Conservation (phyloP, 2,329 filamentous ascomycete species). For the Botrytis fabae region DNA sequence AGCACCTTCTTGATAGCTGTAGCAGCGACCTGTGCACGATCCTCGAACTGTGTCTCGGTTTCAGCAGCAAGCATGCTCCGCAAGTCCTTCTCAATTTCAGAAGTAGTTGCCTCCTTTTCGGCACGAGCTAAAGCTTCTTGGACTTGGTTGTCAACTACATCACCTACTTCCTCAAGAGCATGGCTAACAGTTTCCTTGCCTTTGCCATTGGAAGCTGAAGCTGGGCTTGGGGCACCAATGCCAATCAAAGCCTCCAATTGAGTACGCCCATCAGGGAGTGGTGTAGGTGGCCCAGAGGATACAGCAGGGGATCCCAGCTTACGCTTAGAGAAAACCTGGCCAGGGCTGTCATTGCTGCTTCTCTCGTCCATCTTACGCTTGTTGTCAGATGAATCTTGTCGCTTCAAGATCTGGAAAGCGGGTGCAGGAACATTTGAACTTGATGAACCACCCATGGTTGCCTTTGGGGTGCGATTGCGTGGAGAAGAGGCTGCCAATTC, state of each 20-base stretch:
- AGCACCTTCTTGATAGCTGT: conserved; percentile 55
- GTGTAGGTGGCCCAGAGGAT: conserved; percentile 35
- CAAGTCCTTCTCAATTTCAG: conserved; percentile 51
- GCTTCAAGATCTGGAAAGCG: conserved; percentile 41
- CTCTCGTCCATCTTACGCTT: conserved; percentile 39
- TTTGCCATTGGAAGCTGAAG: not conserved
- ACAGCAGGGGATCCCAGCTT: conserved; percentile 36
- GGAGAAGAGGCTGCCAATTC: conserved; percentile 66
- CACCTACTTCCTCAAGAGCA: conserved; percentile 44
- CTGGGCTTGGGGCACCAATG: conserved; percentile 34
- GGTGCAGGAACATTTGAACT: conserved; percentile 30
- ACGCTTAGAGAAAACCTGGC: conserved; percentile 33
- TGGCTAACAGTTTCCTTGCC: conserved; percentile 69
- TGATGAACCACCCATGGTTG: conserved; percentile 44
- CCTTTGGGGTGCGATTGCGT: conserved; percentile 56
- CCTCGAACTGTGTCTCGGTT: conserved; percentile 55
- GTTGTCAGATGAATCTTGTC: conserved; percentile 36
- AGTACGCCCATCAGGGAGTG: conserved; percentile 42
- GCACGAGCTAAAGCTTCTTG: conserved; percentile 54
- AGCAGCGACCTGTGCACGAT: conserved; percentile 50
- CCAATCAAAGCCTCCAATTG: conserved; percentile 41
- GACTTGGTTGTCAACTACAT: conserved; percentile 16
- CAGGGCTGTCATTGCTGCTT: conserved; percentile 35
- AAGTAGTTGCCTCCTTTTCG: conserved; percentile 49
- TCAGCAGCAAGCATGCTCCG: conserved; percentile 52